Percentiles rank a stretch among this genome's conserved stretches.
Evolutionary conservation across 2,329 filamentous ascomycete species (phyloP).

Genomic region (Epichloe glyceriae): DNA sequence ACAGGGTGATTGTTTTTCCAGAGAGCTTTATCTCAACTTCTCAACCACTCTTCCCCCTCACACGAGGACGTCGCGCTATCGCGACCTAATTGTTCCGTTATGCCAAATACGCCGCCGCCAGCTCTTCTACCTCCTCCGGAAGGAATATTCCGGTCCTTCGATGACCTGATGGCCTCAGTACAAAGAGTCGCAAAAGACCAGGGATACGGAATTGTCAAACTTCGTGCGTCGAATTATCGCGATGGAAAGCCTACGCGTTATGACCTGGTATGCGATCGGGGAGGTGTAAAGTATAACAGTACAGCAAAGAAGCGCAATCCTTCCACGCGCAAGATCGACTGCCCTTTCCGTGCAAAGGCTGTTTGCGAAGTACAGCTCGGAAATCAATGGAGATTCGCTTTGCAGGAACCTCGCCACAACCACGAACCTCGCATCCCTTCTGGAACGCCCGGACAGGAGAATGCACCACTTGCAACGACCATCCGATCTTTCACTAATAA

Average conservation of each 20-base stretch:
- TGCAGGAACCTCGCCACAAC: slow-evolving; percentile 48
- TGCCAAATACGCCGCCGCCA: slow-evolving; percentile 35
- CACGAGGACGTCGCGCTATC: slow-evolving; percentile 14
- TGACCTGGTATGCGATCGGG: slow-evolving; percentile 49
- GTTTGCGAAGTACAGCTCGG: slow-evolving; percentile 50
- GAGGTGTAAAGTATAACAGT: slow-evolving; percentile 51
- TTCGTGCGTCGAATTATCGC: slow-evolving; percentile 50
- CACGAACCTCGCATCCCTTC: slow-evolving; percentile 45
- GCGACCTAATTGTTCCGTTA: slow-evolving; percentile 20
- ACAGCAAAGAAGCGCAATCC: slow-evolving; percentile 53
- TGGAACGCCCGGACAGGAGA: slow-evolving; percentile 41
- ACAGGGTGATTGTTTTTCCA: background rate
- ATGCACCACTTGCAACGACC: slow-evolving; percentile 43
- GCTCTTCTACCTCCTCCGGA: slow-evolving; percentile 43
- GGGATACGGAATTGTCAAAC: slow-evolving; percentile 49
- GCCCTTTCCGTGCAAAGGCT: slow-evolving; percentile 49
- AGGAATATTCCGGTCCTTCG: slow-evolving; percentile 46
- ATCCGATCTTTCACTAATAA: slow-evolving; percentile 46
- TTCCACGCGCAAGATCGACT: slow-evolving; percentile 51
- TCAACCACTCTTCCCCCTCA: slow-evolving; percentile 5
- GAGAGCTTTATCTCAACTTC: background rate
- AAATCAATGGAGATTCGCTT: slow-evolving; percentile 51
- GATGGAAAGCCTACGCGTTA: slow-evolving; percentile 50
- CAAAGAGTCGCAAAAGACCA: slow-evolving; percentile 49
- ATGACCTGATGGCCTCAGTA: slow-evolving; percentile 44